A percentile compares a stretch with the other conserved stretches of the same genome.
These are phyloP conservation scores for Pseudocercospora vitis DNA, from an alignment of 2,329 filamentous ascomycete species.

Conservation along the genomic window DNA sequence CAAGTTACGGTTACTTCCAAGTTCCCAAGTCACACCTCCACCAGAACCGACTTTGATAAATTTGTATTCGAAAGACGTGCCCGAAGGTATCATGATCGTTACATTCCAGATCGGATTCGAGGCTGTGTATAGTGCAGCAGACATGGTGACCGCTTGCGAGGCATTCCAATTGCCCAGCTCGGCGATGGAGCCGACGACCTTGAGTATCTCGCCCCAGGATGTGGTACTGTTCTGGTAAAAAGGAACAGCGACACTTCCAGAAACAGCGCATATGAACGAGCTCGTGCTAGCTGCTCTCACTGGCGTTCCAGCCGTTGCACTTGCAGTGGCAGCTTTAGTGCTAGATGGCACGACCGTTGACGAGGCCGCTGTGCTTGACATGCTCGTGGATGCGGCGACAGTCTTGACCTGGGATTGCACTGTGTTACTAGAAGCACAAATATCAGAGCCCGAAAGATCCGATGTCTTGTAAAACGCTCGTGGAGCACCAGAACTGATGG, in stretches of 20 bases:
- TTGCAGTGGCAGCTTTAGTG: not conserved
- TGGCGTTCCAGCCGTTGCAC: not conserved
- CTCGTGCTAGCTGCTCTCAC: not conserved
- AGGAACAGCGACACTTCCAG: slow-evolving; percentile 59
- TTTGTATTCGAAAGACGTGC: slow-evolving; percentile 57
- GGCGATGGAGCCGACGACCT: slow-evolving; percentile 60
- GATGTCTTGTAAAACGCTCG: slow-evolving; percentile 44
- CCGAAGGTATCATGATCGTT: slow-evolving; percentile 57
- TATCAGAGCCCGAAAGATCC: slow-evolving; percentile 39
- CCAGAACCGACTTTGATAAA: slow-evolving; percentile 61
- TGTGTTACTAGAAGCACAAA: slow-evolving; percentile 34
- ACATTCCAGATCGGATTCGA: slow-evolving; percentile 62
- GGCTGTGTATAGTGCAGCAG: slow-evolving; percentile 58
- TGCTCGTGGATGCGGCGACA: not conserved
- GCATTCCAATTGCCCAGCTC: slow-evolving; percentile 63
- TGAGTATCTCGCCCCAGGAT: slow-evolving; percentile 62
- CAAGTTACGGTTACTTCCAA: slow-evolving; percentile 51
- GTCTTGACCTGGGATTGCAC: not conserved
- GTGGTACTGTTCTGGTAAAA: slow-evolving; percentile 63
- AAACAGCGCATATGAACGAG: too few relatives aligned
- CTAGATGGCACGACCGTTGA: not conserved
- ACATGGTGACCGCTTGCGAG: slow-evolving; percentile 55
- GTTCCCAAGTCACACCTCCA: slow-evolving; percentile 63
- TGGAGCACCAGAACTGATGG: slow-evolving; percentile 47
- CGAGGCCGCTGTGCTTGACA: not conserved